Conservation (phyloP, 306 rosid species). For the Quercus aquifolioides region DNA sequence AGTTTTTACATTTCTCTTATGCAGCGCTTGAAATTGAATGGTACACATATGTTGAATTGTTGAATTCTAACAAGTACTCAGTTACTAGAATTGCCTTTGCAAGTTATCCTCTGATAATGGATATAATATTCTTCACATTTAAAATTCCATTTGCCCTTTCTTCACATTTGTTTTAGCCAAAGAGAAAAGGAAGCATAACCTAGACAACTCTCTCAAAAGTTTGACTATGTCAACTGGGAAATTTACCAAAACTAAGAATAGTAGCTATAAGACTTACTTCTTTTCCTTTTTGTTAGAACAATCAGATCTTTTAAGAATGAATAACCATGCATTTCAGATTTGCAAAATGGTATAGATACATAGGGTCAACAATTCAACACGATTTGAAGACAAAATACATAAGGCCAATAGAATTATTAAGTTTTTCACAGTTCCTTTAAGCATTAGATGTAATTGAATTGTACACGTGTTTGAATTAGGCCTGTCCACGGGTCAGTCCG, state of each 20-base stretch:
- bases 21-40: background rate
- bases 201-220: too few species aligned
- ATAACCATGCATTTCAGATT: background rate
- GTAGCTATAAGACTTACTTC: too few species aligned
- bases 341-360: background rate
- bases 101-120: background rate
- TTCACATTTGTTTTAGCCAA: too few species aligned
- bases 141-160: too few species aligned
- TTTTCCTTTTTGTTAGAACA: background rate
- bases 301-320: background rate
- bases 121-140: too few species aligned
- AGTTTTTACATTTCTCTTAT: background rate
- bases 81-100: background rate
- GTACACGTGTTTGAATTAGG: background rate
- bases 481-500: too few species aligned
- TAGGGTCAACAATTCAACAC: background rate
- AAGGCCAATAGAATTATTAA: background rate
- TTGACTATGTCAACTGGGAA: too few species aligned
- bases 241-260: too few species aligned
- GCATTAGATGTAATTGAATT: too few species aligned
- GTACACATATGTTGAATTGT: background rate
- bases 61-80: background rate
- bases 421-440: background rate
- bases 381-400: background rate
- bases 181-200: too few species aligned